Conservation (phyloP, 2,329 filamentous ascomycete genomes). For the Allantophomopsis lycopodina region DNA sequence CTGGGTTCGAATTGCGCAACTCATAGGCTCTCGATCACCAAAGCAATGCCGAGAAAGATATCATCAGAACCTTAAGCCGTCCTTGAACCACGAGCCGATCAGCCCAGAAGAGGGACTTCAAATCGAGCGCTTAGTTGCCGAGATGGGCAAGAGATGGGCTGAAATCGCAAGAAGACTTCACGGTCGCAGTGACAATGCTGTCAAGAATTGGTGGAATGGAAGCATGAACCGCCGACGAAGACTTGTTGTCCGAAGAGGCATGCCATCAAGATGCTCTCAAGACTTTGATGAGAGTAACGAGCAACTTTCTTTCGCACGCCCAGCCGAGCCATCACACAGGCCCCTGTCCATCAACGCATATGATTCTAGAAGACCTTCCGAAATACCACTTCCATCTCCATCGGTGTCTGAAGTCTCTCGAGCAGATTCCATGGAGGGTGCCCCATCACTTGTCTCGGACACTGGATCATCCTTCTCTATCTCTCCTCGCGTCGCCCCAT, state of each 20-base stretch:
- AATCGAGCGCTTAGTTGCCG: slow-evolving; percentile 65
- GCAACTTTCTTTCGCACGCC: slow-evolving; percentile 13
- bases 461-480: slow-evolving; percentile 46
- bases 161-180: slow-evolving; percentile 75
- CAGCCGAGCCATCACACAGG: slow-evolving; percentile 9
- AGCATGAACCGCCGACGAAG: slow-evolving; percentile 65
- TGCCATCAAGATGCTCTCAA: slow-evolving; percentile 9
- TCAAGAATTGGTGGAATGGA: slow-evolving; percentile 98
- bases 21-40: slow-evolving; percentile 65
- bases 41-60: slow-evolving; percentile 94
- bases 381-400: slow-evolving; percentile 50
- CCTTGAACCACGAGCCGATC: slow-evolving; percentile 61
- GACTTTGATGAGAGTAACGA: neutral
- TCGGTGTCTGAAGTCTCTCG: slow-evolving; percentile 48
- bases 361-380: slow-evolving; percentile 12
- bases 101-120: slow-evolving; percentile 52
- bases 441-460: slow-evolving; percentile 62
- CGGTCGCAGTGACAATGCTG: slow-evolving; percentile 84
- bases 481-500: slow-evolving; percentile 28
- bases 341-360: slow-evolving; percentile 8
- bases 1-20: slow-evolving; percentile 77
- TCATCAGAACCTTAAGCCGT: slow-evolving; percentile 81
- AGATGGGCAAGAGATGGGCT: slow-evolving; percentile 81
- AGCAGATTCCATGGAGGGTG: slow-evolving; percentile 39
- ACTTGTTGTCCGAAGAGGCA: slow-evolving; percentile 14